Conservation (phyloP, 139 green algal genomes). For the Micractinium conductrix region DNA sequence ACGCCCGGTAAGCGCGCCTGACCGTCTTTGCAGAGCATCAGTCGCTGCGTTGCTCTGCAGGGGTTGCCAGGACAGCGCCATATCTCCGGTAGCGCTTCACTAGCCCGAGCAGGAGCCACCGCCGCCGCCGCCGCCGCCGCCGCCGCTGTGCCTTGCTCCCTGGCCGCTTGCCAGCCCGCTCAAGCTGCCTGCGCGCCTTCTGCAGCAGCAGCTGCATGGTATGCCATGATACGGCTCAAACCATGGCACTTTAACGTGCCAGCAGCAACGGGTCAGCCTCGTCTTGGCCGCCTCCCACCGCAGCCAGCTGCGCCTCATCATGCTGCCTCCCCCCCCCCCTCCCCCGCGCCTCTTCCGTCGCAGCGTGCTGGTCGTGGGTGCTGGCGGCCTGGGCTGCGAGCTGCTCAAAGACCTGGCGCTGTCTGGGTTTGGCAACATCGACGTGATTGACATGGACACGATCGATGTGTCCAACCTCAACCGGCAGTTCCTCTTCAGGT, state of each 20-base stretch:
- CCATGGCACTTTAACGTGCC: neutral
- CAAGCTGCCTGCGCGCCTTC: neutral
- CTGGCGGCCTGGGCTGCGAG: slow-evolving; percentile 98
- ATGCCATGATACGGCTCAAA: neutral
- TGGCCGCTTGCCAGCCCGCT: neutral
- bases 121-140: neutral
- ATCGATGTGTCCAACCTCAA: slow-evolving; percentile 99
- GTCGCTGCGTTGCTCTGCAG: no score
- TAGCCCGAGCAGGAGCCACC: neutral
- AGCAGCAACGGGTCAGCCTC: neutral
- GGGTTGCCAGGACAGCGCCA: neutral
- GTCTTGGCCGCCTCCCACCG: neutral
- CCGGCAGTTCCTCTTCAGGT: slow-evolving; percentile 98
- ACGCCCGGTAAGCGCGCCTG: slow-evolving; percentile 43
- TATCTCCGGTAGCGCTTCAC: neutral
- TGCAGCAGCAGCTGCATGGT: neutral
- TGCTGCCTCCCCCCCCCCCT: neutral
- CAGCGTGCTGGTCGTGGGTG: slow-evolving; percentile 90
- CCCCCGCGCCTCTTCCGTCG: neutral
- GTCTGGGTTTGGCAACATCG: slow-evolving; percentile 94
- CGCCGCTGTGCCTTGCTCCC: neutral
- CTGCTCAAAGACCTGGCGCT: slow-evolving; percentile 99
- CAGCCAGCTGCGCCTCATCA: neutral
- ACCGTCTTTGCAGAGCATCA: no score
- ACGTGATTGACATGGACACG: slow-evolving; percentile 99